Conservation (phyloP, 192 early-diverging fungal species). For the Pilobolus umbonatus region DNA sequence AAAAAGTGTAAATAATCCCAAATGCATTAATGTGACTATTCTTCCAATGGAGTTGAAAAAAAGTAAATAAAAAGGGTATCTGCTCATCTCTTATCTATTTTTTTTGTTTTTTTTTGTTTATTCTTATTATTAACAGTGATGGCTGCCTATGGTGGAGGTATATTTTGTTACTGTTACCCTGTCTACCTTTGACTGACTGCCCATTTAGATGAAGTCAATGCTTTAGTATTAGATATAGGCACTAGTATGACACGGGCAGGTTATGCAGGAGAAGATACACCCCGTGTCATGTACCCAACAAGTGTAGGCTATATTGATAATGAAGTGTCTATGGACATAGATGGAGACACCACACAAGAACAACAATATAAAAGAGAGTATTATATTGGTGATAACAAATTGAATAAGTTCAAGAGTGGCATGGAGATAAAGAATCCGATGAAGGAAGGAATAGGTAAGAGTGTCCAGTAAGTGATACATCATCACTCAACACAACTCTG, state of each 20-base stretch:
- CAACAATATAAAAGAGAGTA: slow-evolving; percentile 39
- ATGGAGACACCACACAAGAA: neutral
- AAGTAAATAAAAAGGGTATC: neutral
- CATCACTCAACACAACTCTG: neutral
- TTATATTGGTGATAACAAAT: slow-evolving; percentile 67
- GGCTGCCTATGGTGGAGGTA: slow-evolving; percentile 14
- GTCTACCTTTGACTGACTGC: neutral
- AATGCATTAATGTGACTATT: no score
- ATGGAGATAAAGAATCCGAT: slow-evolving; percentile 86
- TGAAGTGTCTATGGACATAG: slow-evolving; percentile 29
- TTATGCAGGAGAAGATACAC: slow-evolving; percentile 96
- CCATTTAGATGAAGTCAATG: slow-evolving; percentile 81
- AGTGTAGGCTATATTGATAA: slow-evolving; percentile 64
- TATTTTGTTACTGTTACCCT: neutral
- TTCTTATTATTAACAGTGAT: neutral
- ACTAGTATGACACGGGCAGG: slow-evolving; percentile 84
- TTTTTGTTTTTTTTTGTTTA: neutral
- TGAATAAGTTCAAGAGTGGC: slow-evolving; percentile 62
- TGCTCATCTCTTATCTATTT: neutral
- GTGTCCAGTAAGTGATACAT: neutral
- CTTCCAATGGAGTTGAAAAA: no score
- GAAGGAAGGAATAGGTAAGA: slow-evolving; percentile 77
- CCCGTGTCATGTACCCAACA: slow-evolving; percentile 82
- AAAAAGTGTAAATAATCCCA: no score
- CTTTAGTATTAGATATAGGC: slow-evolving; percentile 91